Evolutionary conservation across 179 eudicot species (phyloP).

Genomic region (Vitellaria paradoxa): DNA sequence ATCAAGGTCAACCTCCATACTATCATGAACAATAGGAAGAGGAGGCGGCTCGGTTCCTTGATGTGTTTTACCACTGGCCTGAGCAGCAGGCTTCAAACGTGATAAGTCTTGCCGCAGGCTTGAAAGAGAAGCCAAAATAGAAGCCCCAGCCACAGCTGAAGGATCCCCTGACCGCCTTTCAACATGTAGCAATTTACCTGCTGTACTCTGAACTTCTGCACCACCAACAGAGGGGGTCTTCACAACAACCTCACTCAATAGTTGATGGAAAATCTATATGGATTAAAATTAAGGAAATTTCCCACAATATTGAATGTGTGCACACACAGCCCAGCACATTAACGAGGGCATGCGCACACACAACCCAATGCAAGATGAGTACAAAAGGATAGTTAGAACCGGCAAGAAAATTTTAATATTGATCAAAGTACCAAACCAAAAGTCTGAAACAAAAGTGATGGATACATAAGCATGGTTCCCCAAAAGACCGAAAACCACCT

Average conservation of each 20-base stretch:
- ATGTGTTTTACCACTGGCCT: slow-evolving; percentile 45
- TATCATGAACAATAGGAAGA: slow-evolving; percentile 60
- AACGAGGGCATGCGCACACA: not conserved
- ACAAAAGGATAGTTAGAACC: not conserved
- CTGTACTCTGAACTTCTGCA: slow-evolving; percentile 50
- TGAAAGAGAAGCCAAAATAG: slow-evolving; percentile 86
- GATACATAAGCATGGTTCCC: slow-evolving; percentile 93
- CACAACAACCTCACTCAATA: slow-evolving; percentile 42
- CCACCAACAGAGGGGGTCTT: slow-evolving; percentile 63
- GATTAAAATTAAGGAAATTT: slow-evolving; percentile 28
- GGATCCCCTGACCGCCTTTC: slow-evolving; percentile 83
- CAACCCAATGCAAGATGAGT: not conserved
- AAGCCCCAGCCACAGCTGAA: slow-evolving; percentile 87
- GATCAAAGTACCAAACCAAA: not conserved
- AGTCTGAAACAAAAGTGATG: slow-evolving; percentile 19
- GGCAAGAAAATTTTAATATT: not conserved
- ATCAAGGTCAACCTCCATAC: slow-evolving; percentile 68
- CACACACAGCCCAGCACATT: not conserved
- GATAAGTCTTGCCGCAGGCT: slow-evolving; percentile 53
- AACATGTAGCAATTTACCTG: slow-evolving; percentile 43
- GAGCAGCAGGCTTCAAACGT: slow-evolving; percentile 60
- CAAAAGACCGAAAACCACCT: slow-evolving; percentile 57
- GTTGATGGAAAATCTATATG: slow-evolving; percentile 71
- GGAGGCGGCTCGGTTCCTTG: slow-evolving; percentile 58
- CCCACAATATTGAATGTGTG: slow-evolving; percentile 1